Evolutionary conservation across 1,139 yeast genomes (phyloP), one percentile per base, ranked within the genome.

Genomic region (Candida neerlandica): DNA sequence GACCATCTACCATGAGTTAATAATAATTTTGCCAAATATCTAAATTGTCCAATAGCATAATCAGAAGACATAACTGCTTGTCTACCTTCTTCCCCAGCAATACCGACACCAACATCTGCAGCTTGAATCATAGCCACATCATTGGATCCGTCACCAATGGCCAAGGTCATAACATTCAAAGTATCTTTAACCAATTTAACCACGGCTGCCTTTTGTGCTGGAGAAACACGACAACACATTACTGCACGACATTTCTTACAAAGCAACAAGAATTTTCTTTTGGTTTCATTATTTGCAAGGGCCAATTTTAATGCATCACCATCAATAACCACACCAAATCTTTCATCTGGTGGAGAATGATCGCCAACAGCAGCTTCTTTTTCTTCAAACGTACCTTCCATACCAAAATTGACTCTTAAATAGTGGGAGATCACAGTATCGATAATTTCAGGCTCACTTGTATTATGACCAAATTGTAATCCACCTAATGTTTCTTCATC

Each of bases 121-220:
- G 98, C 97, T 69, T 94, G 99, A 58, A 94, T 94, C 99, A 94
- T 94, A 41, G 96, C 89, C 29, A 94, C 99, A 72, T 94, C 99
- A 64, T 94, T 94, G 3, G 99, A 97, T 58, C 99, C 99, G 70
- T 94, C 99, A 47, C 99, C 99, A 63, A 94, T 88, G 0, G 99
- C 98, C 53, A 95, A 75, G 23, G 95, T 71, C 60, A 94, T 73
- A 0, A 96, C 86, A 51, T 85, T 82, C 56, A 87, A 82, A 61
- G 89, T 84, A 61, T 89, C 86, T 60, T 86, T 86, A 33, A 94
- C 98, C 72, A 95, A 80, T 63, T 89, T 90, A 27, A 95, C 99
- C 41, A 95, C 99, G 41, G 92, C 77, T 0, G 99, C 99, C 66
- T 95, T 95, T 65, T 95, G 99, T 51, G 95, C 77, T 0, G 99